Evolutionary conservation across 805 yeast genomes (phyloP), one percentile per base, ranked within the genome.

Genomic region (Kockiozyma suomiensis): DNA sequence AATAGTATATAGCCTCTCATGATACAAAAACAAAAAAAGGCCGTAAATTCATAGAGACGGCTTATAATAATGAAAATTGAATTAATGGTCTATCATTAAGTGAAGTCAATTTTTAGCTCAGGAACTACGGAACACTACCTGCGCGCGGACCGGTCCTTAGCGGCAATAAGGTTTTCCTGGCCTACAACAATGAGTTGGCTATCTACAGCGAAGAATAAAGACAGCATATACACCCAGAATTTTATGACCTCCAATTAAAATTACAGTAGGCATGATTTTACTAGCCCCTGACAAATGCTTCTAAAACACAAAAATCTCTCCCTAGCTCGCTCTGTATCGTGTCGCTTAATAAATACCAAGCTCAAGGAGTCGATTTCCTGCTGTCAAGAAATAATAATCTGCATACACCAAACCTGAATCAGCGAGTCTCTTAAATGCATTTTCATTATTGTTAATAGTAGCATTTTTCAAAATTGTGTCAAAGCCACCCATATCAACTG

Each of bases 321-420:
- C 2, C 2, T 17, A 7, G 17, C 7, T 17, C 10, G 8, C 41
- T 17, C 15, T 10, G 15, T 37, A 37, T 10, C 17, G 21, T n/a
- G 17, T 15, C 49, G 15, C 25, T 28, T 51, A 51, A 28, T 21
- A 51, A 15, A 68, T 38, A 15, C 70, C 70, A 56, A 73, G 54
- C 25, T 72, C 74, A 13, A 72, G 41, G 10, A 73, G 61, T 43
- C 66, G 61, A 50, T 73, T 73, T 12, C 75, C 75, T 26, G 69
- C 56, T 15, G 59, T 66, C 21, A 73, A 45, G 58, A 70, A 72
- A 57, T 72, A 73, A 49, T 71, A 73, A 50, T 73, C 76, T 1
- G 70, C 75, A 54, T 73, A 73, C 15, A 71, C 74, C 19, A 71
- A 63, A 4, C 75, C 76, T 50, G 69, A 71, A 37, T 68, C 71